A percentile compares a stretch with the other conserved stretches of the same genome.
These are phyloP conservation scores for Diaporthe longicolla DNA, from an alignment of 2,329 filamentous ascomycete genomes.

Conservation along the genomic window DNA sequence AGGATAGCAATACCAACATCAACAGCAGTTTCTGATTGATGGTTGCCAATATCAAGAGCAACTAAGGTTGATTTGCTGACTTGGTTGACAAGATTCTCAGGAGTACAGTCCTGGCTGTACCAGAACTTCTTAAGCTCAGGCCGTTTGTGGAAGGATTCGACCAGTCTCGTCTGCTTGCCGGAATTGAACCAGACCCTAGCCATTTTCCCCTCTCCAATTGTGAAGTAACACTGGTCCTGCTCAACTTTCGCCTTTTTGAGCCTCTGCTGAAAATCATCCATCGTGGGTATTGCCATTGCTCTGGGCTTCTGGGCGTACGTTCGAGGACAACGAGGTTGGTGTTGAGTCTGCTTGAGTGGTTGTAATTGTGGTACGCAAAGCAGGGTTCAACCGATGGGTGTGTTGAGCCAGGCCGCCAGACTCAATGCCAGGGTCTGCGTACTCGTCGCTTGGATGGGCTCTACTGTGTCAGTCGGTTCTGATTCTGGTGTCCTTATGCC, in stretches of 20 bases:
- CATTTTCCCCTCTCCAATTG: background rate
- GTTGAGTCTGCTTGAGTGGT: background rate
- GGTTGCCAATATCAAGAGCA: constrained; percentile 14
- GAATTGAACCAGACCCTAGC: background rate
- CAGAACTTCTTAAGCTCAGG: background rate
- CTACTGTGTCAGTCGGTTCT: no score
- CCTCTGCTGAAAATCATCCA: background rate
- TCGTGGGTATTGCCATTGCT: background rate
- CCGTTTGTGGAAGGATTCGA: background rate
- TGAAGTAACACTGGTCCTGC: background rate
- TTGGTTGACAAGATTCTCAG: constrained; percentile 17
- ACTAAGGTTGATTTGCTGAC: constrained; percentile 20
- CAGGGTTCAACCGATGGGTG: no score
- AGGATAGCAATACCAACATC: constrained; percentile 16
- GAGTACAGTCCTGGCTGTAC: constrained; percentile 19
- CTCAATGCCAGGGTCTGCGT: no score
- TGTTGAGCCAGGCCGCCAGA: no score
- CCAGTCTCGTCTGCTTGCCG: background rate
- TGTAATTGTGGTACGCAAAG: background rate
- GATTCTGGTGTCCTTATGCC: no score
- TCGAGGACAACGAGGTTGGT: background rate
- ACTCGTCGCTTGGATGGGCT: no score
- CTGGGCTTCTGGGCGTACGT: background rate
- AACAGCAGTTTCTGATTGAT: constrained; percentile 1
- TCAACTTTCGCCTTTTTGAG: background rate